Evolutionary conservation across 371 early-diverging fungal species (phyloP).

Genomic region (Nematocida major): DNA sequence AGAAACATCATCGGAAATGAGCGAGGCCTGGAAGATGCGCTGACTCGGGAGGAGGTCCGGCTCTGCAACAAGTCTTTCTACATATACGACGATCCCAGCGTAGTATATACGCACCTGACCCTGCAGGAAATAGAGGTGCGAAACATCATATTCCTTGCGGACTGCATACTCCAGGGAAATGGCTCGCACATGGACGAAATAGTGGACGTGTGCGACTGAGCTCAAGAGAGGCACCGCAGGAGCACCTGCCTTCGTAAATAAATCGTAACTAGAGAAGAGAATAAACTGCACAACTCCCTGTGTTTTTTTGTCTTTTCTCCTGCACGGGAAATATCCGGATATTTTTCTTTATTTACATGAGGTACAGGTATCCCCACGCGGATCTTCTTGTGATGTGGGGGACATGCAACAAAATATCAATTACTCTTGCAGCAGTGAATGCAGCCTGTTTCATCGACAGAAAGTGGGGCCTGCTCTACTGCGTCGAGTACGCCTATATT

Average conservation of each 20-base stretch:
- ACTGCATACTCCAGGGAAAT: constrained; percentile 92
- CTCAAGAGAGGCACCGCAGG: too few relatives aligned
- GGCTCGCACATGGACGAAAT: constrained; percentile 68
- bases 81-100: constrained; percentile 55
- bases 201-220: neutral
- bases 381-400: neutral
- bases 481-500: constrained; percentile 4
- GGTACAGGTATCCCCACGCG: neutral
- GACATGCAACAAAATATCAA: constrained; percentile 21
- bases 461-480: neutral
- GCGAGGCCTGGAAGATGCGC: constrained; percentile 30
- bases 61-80: constrained; percentile 57
- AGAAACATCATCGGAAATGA: constrained; percentile 34
- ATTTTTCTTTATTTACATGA: neutral
- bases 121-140: constrained; percentile 96
- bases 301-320: neutral
- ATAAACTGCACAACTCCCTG: too few relatives aligned
- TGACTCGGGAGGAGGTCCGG: constrained; percentile 34
- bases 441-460: neutral
- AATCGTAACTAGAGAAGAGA: too few relatives aligned
- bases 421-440: neutral
- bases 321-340: neutral
- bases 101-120: constrained; percentile 77
- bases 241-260: too few relatives aligned
- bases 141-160: constrained; percentile 95